Evolutionary conservation across 805 yeast species (phyloP).

Genomic region (Lachancea fermentati): DNA sequence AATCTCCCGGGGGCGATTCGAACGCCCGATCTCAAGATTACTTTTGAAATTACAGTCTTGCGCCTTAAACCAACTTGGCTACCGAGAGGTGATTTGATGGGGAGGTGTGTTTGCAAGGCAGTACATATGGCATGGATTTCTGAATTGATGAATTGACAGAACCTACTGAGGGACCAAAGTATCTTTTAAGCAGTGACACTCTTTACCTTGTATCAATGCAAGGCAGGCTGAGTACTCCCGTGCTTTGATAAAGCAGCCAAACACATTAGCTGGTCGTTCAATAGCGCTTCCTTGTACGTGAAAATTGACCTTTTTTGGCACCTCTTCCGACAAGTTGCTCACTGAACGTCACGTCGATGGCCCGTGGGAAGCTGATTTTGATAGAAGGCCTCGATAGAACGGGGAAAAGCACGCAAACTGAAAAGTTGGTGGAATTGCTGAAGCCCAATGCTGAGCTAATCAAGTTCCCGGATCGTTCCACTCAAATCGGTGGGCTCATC

Average conservation of each 20-base stretch:
- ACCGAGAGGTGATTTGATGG: conserved; percentile 23
- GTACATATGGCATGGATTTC: background rate
- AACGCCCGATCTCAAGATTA: conserved; percentile 34
- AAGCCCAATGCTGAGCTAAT: conserved; percentile 40
- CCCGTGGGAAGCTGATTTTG: conserved; percentile 68
- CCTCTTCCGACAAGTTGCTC: background rate
- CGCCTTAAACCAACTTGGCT: conserved; percentile 35
- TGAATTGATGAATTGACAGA: too few relatives aligned
- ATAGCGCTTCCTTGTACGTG: too few relatives aligned
- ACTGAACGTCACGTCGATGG: conserved; percentile 7
- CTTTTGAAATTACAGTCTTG: conserved; percentile 32
- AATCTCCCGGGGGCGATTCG: conserved; percentile 35
- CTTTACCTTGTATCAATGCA: too few relatives aligned
- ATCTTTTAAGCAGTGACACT: too few relatives aligned
- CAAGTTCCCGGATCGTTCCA: conserved; percentile 86
- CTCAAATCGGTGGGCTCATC: conserved; percentile 74
- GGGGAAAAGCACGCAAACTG: conserved; percentile 86
- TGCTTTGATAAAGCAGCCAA: too few relatives aligned
- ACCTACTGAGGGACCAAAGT: too few relatives aligned
- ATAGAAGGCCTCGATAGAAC: conserved; percentile 94
- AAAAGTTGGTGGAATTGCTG: conserved; percentile 33
- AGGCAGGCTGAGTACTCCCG: too few relatives aligned
- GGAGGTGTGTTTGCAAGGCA: background rate
- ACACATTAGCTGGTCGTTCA: too few relatives aligned
- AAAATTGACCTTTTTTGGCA: too few relatives aligned